Percentiles rank a stretch among this genome's conserved stretches.
phyloP scores from a whole-genome alignment of 2,329 filamentous ascomycete species.

The Fusarium sp. region DNA sequence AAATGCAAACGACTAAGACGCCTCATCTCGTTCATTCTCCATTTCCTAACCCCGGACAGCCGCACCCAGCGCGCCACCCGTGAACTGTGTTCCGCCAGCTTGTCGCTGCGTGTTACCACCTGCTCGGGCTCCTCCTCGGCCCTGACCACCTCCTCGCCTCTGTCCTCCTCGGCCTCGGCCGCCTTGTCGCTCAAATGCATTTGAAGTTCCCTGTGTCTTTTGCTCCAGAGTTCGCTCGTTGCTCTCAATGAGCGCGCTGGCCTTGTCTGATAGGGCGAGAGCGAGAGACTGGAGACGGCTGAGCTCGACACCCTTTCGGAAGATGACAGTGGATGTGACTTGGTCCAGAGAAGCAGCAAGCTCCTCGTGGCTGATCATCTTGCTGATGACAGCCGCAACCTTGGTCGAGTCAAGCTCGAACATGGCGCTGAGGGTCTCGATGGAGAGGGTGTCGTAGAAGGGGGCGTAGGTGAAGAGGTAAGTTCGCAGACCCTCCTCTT shows the following conservation, averaged over 20 bases:
- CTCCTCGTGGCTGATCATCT: constrained; percentile 99
- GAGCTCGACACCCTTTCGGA: constrained; percentile 99
- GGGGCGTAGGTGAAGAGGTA: constrained; percentile 99
- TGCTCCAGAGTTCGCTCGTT: constrained; percentile 99
- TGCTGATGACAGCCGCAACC: constrained; percentile 94
- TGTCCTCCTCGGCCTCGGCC: constrained; percentile 78
- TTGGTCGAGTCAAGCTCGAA: constrained; percentile 94
- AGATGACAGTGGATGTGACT: constrained; percentile 96
- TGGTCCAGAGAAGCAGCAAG: constrained; percentile 96
- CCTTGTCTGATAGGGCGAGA: constrained; percentile 95
- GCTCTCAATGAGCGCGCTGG: constrained; percentile 92
- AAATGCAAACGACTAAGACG: constrained; percentile 53
- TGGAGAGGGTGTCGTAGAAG: constrained; percentile 96
- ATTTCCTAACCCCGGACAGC: constrained; percentile 69
- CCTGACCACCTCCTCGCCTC: constrained; percentile 72
- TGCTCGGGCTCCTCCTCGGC: constrained; percentile 70
- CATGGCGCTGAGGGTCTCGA: constrained; percentile 89
- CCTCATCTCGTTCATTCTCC: constrained; percentile 51
- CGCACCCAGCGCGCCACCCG: constrained; percentile 81
- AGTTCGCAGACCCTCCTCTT: constrained; percentile 96
- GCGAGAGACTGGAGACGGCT: constrained; percentile 95
- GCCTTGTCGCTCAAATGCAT: constrained; percentile 94
- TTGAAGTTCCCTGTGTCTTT: constrained; percentile 93
- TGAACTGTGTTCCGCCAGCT: constrained; percentile 82
- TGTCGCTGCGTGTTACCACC: constrained; percentile 74